These are phyloP conservation scores for Rhizopus delemar DNA, from an alignment of 371 early-diverging fungal genomes.

Conservation along the genomic window DNA sequence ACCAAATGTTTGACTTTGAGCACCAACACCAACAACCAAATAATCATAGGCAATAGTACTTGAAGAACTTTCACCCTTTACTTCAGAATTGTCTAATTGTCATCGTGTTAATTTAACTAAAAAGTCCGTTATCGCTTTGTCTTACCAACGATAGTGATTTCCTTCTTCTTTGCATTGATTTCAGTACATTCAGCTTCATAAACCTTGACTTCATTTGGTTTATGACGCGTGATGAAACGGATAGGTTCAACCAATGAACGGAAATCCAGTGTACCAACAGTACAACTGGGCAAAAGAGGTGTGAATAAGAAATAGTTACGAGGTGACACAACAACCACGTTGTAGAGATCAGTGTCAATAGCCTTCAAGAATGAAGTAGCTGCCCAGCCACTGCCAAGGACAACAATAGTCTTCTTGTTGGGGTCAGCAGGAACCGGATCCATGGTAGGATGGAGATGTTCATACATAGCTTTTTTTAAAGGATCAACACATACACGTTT, in stretches of 20 bases:
- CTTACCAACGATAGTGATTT: conserved; percentile 71
- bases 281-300: conserved; percentile 84
- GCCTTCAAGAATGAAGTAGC: conserved; percentile 76
- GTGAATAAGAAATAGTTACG: conserved; percentile 95
- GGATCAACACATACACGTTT: background rate
- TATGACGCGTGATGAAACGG: conserved; percentile 85
- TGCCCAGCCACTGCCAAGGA: conserved; percentile 89
- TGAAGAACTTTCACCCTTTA: conserved; percentile 62
- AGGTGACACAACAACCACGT: conserved; percentile 85
- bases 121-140: conserved; percentile 1
- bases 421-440: conserved; percentile 71
- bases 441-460: conserved; percentile 59
- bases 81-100: conserved; percentile 70
- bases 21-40: conserved; percentile 87
- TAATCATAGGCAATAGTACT: conserved; percentile 82
- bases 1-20: conserved; percentile 88
- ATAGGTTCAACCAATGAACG: conserved; percentile 86
- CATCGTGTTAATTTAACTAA: background rate
- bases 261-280: conserved; percentile 85
- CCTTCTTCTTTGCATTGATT: conserved; percentile 77
- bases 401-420: conserved; percentile 75
- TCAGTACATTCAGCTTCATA: conserved; percentile 87
- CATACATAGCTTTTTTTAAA: conserved; percentile 45
- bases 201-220: conserved; percentile 78
- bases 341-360: conserved; percentile 76